phyloP scores from a whole-genome alignment of 805 yeast genomes.

The Grigorovia yakushimaensis region DNA sequence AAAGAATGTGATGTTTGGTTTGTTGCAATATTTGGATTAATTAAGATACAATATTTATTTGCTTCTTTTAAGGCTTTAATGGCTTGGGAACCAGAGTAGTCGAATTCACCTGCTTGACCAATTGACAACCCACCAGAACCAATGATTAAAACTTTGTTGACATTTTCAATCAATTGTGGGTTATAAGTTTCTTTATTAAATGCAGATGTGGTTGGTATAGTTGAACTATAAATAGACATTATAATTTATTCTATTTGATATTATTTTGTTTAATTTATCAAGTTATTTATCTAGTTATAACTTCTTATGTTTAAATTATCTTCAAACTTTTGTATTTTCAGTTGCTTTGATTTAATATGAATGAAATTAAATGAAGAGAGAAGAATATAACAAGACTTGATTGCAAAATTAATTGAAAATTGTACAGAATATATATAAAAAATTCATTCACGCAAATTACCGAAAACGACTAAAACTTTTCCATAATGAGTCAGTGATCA shows the following conservation, averaged over 20 bases:
- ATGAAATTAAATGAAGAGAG: neutral
- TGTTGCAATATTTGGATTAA: constrained; percentile 94
- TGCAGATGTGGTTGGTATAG: constrained; percentile 25
- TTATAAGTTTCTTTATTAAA: constrained; percentile 20
- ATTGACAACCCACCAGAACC: constrained; percentile 97
- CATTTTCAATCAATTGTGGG: constrained; percentile 26
- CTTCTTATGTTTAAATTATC: no score
- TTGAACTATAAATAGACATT: constrained; percentile 23
- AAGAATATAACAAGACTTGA: no score
- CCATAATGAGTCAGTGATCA: neutral
- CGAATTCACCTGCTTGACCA: constrained; percentile 98
- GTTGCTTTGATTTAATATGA: no score
- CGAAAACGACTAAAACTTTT: neutral
- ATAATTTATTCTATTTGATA: constrained; percentile 2
- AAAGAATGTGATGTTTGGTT: constrained; percentile 91
- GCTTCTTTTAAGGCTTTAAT: constrained; percentile 92
- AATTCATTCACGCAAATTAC: neutral
- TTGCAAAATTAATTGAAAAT: neutral
- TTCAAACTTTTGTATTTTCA: no score
- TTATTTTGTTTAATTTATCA: neutral
- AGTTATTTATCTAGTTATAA: no score
- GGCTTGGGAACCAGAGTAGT: constrained; percentile 95
- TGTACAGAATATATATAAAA: neutral
- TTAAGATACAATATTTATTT: constrained; percentile 70
- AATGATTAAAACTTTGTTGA: constrained; percentile 61